Evolutionary conservation across 2,329 filamentous ascomycete genomes (phyloP), one percentile per base, ranked within the genome.

Genomic region (Phaeosphaeria sp.): DNA sequence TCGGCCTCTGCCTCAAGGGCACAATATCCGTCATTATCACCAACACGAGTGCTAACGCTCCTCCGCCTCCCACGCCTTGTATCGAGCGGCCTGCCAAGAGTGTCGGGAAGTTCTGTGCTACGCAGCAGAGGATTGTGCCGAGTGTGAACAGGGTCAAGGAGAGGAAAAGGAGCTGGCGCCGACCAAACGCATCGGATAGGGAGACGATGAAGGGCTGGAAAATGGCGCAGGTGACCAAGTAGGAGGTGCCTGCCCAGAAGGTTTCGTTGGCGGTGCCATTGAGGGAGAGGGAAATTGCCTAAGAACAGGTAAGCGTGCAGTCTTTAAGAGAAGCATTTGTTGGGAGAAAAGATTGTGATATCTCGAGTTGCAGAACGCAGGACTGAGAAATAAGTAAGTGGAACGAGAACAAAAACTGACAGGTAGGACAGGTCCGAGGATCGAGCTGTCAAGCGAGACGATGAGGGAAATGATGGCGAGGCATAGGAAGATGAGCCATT

Each of bases 231-330:
- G 44, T 47, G 10, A 47, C 17, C 3, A 47, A 22, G 22, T 47
- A 47, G 17, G 44, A 20, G 6, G 44, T 22, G 44, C 44, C 44
- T 13, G 44, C 44, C 44, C 44, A 47, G 44, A 47, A 47, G 15
- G 44, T 47, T 17, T 47, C 44, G 44, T 47, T 47, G 9, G 44
- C 44, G 3, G 22, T 47, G 44, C 44, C 44, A 22, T 47, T 47
- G 5, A 47, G 22, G 20, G 44, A 20, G 22, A 23, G 20, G 21
- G 44, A 20, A 9, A 47, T 20, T 23, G 22, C 22, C 44, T 47
- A 27, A 20, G 20, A 2, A 20, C 11, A 20, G n/a, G n/a, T n/a
- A n/a, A n/a, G n/a, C n/a, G n/a, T n/a, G n/a, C n/a, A n/a, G n/a
- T n/a, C n/a, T n/a, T n/a, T n/a, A n/a, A n/a, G n/a, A n/a, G n/a